phyloP scores from a whole-genome alignment of 371 early-diverging fungal species.

The Blakeslea trispora region DNA sequence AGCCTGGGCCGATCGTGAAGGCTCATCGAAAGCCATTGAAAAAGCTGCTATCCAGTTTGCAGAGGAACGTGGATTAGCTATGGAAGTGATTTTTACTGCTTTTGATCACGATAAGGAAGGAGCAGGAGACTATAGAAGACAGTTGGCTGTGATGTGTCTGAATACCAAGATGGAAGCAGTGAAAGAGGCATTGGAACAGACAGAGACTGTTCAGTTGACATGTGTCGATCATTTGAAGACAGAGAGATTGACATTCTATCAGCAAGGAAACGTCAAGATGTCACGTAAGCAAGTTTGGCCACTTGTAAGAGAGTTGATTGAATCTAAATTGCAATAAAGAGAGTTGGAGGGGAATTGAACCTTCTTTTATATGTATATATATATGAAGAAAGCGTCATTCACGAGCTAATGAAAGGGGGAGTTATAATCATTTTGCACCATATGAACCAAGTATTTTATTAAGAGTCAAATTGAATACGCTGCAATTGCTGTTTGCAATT shows the following conservation, averaged over 20 bases:
- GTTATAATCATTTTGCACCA: no score
- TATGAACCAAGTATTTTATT: no score
- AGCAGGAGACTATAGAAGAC: slow-evolving; percentile 58
- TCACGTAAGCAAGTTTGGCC: slow-evolving; percentile 79
- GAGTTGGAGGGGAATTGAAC: no score
- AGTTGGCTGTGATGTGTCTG: slow-evolving; percentile 56
- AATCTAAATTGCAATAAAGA: neutral
- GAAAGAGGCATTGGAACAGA: slow-evolving; percentile 30
- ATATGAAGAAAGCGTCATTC: no score
- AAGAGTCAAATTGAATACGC: no score
- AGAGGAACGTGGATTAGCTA: slow-evolving; percentile 48
- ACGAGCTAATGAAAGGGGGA: no score
- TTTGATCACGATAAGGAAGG: slow-evolving; percentile 45
- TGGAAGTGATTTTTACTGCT: slow-evolving; percentile 62
- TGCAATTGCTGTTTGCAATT: no score
- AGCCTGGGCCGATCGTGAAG: slow-evolving; percentile 52
- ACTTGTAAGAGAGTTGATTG: slow-evolving; percentile 16
- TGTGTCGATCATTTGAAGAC: neutral
- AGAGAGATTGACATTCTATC: slow-evolving; percentile 31
- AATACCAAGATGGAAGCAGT: slow-evolving; percentile 23
- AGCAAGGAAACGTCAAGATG: slow-evolving; percentile 57
- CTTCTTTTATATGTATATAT: no score
- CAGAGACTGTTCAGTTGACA: slow-evolving; percentile 1
- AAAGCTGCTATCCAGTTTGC: slow-evolving; percentile 36
- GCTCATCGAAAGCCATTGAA: slow-evolving; percentile 22